Percentiles rank a stretch among this genome's conserved stretches.
phyloP scores from a whole-genome alignment of 306 rosid species.

The Lathyrus aphaca region DNA sequence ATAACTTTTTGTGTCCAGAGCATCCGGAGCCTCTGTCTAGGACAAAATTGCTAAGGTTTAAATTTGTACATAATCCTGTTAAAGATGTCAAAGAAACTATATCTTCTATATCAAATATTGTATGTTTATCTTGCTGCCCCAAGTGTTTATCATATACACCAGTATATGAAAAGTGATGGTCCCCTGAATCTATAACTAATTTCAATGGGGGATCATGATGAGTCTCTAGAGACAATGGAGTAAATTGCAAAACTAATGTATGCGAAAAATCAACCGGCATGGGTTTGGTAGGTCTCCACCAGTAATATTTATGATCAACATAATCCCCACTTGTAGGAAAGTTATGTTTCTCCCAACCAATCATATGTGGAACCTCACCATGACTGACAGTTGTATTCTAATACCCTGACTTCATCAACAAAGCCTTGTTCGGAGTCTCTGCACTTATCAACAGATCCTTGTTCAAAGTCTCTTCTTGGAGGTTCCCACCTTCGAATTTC shows the following conservation, averaged over 20 bases:
- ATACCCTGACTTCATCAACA: too few species aligned
- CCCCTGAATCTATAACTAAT: slow-evolving; percentile 41
- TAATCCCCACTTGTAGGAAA: too few species aligned
- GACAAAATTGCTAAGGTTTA: slow-evolving; percentile 40
- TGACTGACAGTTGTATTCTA: too few species aligned
- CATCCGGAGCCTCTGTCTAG: slow-evolving; percentile 44
- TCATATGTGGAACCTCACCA: too few species aligned
- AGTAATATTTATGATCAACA: too few species aligned
- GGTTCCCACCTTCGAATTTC: too few species aligned
- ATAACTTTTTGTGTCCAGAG: slow-evolving; percentile 40
- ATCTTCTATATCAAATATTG: slow-evolving; percentile 41
- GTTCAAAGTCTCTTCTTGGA: too few species aligned
- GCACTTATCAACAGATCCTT: too few species aligned
- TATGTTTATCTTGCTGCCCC: too few species aligned
- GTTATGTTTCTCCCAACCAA: too few species aligned
- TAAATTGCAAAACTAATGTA: slow-evolving; percentile 45
- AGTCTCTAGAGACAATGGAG: slow-evolving; percentile 47
- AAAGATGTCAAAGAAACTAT: slow-evolving; percentile 45
- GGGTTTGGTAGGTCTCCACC: too few species aligned
- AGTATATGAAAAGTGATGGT: slow-evolving; percentile 32
- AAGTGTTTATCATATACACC: slow-evolving; percentile 45
- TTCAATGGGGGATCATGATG: slow-evolving; percentile 40
- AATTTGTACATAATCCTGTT: slow-evolving; percentile 37
- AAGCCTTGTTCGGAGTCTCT: too few species aligned
- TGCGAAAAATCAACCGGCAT: slow-evolving; percentile 45